Evolutionary conservation across 1,139 yeast genomes (phyloP), one percentile per base, ranked within the genome.

Genomic region (Candida sp.): DNA sequence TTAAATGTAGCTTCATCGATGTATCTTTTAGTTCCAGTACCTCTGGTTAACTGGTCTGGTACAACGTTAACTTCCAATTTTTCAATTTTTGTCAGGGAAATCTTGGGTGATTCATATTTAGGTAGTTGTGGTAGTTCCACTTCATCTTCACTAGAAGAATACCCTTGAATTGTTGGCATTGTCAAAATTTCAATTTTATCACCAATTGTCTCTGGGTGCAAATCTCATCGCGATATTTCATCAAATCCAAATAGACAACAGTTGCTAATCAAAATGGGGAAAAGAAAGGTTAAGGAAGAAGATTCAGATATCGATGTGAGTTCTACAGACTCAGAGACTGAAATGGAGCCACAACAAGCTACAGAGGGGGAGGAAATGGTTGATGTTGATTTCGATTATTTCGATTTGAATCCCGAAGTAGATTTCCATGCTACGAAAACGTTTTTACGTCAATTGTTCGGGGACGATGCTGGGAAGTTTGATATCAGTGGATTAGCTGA

Each of bases 391-490:
- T 93, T 93, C 63, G 99, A 93, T 62, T 93, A 85, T 67, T 91
- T 87, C 57, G 95, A 91, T 62, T 80, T 89, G 45, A 81, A 84
- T 60, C 88, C 90, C 5, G 85, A 84, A 5, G 82, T 90, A 40
- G 99, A 93, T 64, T 93, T 89, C 73, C 96, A 88, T 54, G 96
- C 98, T 11, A 77, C 90, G 46, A 90, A 88, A 63, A 88, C 88
- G 55, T 79, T 95, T 45, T 66, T 89, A 39, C 82, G 96, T 50
- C 99, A 93, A 61, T 69, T 93, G 42, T 77, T 95, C 46, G 98
- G 96, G 23, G 93, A 87, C 49, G 98, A 93, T 57, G 77, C 85
- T 39, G 68, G 71, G 33, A 72, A 75, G 44, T 80, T 93, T 54
- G 88, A 88, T 54, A 66, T 93, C 21, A 85, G 96, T 8, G 84